phyloP scores from a whole-genome alignment of 495 filamentous ascomycete species.

The Hypomontagnella submonticulosa region DNA sequence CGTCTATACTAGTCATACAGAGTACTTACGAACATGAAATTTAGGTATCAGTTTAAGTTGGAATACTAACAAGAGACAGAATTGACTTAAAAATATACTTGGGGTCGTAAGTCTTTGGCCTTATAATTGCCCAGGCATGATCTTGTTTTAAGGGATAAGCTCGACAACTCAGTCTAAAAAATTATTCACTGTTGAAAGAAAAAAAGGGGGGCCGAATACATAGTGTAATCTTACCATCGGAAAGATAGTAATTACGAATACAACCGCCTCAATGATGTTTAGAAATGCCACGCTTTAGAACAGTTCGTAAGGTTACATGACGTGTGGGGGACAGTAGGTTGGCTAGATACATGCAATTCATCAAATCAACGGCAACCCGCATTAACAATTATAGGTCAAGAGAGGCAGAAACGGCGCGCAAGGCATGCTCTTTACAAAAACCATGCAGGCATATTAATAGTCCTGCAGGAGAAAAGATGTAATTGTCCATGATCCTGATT shows the following conservation, averaged over 20 bases:
- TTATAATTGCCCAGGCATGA: too few relatives aligned
- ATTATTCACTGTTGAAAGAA: too few relatives aligned
- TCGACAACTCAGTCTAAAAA: too few relatives aligned
- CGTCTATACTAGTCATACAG: too few relatives aligned
- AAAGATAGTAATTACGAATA: background rate
- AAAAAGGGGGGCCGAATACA: too few relatives aligned
- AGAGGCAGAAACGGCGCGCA: conserved; percentile 10
- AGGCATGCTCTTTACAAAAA: conserved; percentile 15
- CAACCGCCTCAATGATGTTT: background rate
- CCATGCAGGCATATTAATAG: conserved; percentile 34
- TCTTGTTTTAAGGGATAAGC: too few relatives aligned
- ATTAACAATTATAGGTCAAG: conserved; percentile 33
- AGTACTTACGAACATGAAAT: too few relatives aligned
- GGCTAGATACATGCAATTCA: conserved; percentile 34
- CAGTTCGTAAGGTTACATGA: conserved; percentile 32
- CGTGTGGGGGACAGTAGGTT: conserved; percentile 34
- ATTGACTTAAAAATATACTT: too few relatives aligned
- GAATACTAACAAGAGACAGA: too few relatives aligned
- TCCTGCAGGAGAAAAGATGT: conserved; percentile 33
- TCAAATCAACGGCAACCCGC: conserved; percentile 41
- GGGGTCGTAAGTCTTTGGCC: too few relatives aligned
- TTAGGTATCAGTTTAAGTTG: too few relatives aligned
- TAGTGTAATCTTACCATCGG: background rate
- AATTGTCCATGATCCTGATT: conserved; percentile 16
- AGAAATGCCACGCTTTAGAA: conserved; percentile 1